Evolutionary conservation across 139 green algal species (phyloP).

Genomic region (Edaphochlamys debaryana): DNA sequence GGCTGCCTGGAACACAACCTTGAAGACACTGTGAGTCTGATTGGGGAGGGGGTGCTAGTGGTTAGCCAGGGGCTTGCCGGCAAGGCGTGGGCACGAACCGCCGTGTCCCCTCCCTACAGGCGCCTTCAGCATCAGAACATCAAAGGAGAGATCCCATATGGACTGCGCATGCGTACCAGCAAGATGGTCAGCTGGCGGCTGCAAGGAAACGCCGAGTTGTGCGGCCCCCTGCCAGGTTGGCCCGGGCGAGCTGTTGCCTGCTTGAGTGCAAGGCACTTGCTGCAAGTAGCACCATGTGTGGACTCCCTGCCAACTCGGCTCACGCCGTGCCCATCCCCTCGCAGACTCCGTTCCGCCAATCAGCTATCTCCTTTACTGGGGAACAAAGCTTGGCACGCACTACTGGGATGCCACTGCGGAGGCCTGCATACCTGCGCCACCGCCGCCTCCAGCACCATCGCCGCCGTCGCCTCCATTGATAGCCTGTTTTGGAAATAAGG

Average conservation of each 20-base stretch:
- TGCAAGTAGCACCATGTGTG: background rate
- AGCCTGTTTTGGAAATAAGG: too few species aligned
- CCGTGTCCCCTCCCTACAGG: background rate
- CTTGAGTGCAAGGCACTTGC: too few species aligned
- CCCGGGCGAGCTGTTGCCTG: background rate
- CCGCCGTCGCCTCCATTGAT: too few species aligned
- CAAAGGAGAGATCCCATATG: background rate
- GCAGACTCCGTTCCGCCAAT: background rate
- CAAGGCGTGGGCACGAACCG: background rate
- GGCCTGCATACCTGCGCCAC: background rate
- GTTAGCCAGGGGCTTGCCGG: background rate
- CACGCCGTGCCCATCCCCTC: background rate
- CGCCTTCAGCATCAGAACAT: slow-evolving; percentile 3
- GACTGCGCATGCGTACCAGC: background rate
- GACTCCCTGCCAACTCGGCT: too few species aligned
- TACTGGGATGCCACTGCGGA: background rate
- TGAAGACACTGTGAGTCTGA: background rate
- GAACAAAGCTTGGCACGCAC: background rate
- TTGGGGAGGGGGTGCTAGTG: background rate
- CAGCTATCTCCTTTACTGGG: background rate
- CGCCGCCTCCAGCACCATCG: too few species aligned
- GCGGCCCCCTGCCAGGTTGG: background rate
- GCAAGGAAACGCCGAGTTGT: background rate
- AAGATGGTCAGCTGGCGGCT: background rate
- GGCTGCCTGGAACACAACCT: background rate